phyloP scores from a whole-genome alignment of 2,329 filamentous ascomycete genomes.

The Aspergillus neoniger region DNA sequence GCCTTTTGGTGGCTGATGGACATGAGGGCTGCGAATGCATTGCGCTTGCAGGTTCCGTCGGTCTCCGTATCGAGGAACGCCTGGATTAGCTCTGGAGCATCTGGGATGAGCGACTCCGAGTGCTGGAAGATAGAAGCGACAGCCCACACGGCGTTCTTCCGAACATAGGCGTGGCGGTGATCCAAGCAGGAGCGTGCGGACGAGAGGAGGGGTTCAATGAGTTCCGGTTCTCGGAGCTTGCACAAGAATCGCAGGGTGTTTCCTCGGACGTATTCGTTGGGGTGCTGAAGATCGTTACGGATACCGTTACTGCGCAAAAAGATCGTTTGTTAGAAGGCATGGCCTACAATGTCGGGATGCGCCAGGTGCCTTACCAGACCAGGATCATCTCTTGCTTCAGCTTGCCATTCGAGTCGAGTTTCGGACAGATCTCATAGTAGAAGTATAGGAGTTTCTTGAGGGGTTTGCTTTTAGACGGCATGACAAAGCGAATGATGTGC shows the following conservation, averaged over 20 bases:
- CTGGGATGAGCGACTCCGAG: conserved; percentile 87
- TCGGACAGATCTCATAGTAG: conserved; percentile 98
- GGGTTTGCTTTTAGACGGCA: conserved; percentile 95
- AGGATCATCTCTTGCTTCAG: conserved; percentile 99
- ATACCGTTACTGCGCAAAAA: conserved; percentile 77
- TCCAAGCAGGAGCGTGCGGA: conserved; percentile 90
- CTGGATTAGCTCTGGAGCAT: conserved; percentile 88
- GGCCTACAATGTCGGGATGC: conserved; percentile 4
- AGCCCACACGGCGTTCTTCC: conserved; percentile 96
- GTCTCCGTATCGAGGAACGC: conserved; percentile 87
- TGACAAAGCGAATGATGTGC: conserved; percentile 99
- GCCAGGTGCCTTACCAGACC: conserved; percentile 71
- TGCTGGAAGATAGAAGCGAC: conserved; percentile 90
- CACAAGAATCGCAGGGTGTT: conserved; percentile 97
- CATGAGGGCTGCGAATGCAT: conserved; percentile 88
- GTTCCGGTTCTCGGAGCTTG: conserved; percentile 92
- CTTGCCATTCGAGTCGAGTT: conserved; percentile 88
- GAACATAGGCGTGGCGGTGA: conserved; percentile 94
- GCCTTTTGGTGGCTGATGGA: conserved; percentile 94
- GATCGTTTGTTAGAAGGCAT: conserved; percentile 19
- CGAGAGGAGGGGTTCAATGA: conserved; percentile 92
- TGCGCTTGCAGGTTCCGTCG: conserved; percentile 95
- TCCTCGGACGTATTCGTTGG: conserved; percentile 97
- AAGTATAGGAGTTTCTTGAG: conserved; percentile 99
- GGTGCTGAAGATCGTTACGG: conserved; percentile 92